A percentile compares a stretch with the other conserved stretches of the same genome.
Evolutionary conservation across 202 grass and related monocot genomes (phyloP).

Genomic region (Sporobolus alterniflorus): DNA sequence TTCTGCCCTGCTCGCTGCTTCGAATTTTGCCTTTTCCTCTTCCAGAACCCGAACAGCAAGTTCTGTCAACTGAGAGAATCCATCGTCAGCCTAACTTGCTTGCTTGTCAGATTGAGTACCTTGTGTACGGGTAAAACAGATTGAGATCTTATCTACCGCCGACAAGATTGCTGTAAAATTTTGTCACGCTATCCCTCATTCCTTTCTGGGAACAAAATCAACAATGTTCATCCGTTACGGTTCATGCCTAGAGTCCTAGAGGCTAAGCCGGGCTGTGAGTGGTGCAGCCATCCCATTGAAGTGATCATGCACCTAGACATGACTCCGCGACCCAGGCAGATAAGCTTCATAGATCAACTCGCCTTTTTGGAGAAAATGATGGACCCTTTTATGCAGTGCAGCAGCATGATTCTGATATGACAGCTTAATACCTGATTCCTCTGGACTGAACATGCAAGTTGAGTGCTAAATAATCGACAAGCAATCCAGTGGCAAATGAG

Average conservation of each 20-base stretch:
- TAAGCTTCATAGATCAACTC: neutral
- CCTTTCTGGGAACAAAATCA: neutral
- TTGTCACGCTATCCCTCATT: neutral
- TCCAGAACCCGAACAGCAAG: too few relatives aligned
- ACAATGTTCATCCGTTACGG: constrained; percentile 3
- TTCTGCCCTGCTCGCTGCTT: neutral
- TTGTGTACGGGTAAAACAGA: constrained; percentile 19
- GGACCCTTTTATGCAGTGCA: neutral
- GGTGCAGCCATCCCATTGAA: neutral
- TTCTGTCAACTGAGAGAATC: neutral
- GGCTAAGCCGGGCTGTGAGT: neutral
- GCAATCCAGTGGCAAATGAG: neutral
- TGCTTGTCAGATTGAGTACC: neutral
- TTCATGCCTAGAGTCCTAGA: neutral
- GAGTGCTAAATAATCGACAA: neutral
- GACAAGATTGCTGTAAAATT: neutral
- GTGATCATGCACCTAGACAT: neutral
- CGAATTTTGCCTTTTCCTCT: neutral
- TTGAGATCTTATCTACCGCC: neutral
- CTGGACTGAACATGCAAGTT: neutral
- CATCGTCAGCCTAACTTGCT: constrained; percentile 19
- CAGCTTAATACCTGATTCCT: constrained; percentile 1
- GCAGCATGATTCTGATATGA: constrained; percentile 8
- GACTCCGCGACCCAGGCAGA: neutral
- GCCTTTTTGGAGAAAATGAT: neutral